Base-by-base conservation (phyloP, 306 rosid species). In the Trichosanthes cucumerina region DNA sequence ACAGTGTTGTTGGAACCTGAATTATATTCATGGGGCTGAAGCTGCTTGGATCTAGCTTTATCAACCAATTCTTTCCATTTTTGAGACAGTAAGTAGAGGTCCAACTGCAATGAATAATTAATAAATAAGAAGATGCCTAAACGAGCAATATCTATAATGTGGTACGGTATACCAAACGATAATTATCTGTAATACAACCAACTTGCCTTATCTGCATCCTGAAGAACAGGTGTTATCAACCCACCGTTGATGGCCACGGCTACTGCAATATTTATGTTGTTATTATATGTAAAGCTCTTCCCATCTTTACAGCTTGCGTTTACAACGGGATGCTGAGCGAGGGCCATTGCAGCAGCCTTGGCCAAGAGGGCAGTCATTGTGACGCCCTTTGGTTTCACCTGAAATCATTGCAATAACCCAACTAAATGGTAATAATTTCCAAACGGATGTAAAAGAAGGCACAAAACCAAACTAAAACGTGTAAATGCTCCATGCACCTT, bases 331-430 rank as follows among this genome's bases (percentile, higher is more conserved):
- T 93, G 98, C 83, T 91, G 88, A 77, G 85, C 91, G 24, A 93
- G 90, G 44, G 98, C 96, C 91, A 93, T 81, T 9, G 97, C 97
- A 49, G 85, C 85, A 4, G 97, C 93, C 88, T 93, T 93, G 39
- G 97, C 97, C 66, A 93, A 84, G 82, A 93, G 83, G 9, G 94
- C 96, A 2, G 98, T 93, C 98, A 93, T 91, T 4, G 98, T 93
- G 76, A 93, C 98, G 1, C 98, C 97, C 87, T 90, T 93, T n/a
- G 90, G 87, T 79, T 91, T 93, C 85, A 93, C 92, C 97, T 91
- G 79, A 74, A 31, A 58, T 46, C 65, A 78, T 80, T 76, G 66
- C 68, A 79, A 21, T 15, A 11, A 73, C 46, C 62, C 75, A 85
- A 36, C 63, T 63, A 60, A 14, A 76, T 39, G n/a, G 13, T 11